Evolutionary conservation across 2,329 filamentous ascomycete genomes (phyloP).

Genomic region (Pseudogymnoascus sp.): DNA sequence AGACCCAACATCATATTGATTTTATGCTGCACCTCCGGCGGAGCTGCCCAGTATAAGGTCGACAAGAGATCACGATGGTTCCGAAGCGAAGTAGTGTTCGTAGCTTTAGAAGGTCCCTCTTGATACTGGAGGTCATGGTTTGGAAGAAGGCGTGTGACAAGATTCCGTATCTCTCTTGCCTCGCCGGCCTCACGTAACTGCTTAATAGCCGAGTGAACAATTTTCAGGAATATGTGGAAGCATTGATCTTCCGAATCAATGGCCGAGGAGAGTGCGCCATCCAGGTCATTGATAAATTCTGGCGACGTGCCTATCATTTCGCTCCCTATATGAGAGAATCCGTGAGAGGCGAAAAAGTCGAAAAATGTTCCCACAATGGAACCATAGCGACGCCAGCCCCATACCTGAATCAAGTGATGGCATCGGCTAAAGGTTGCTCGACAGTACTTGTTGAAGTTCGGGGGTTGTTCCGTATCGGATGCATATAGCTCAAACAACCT

Average conservation of each 20-base stretch:
- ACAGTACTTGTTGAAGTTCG: constrained; percentile 59
- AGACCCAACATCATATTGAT: constrained; percentile 49
- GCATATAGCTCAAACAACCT: constrained; percentile 51
- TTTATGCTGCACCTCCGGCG: constrained; percentile 43
- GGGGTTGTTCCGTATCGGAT: constrained; percentile 43
- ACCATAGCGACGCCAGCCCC: constrained; percentile 54
- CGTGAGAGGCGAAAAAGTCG: constrained; percentile 57
- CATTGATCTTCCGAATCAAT: constrained; percentile 49
- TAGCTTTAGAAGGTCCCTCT: constrained; percentile 49
- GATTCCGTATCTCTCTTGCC: constrained; percentile 49
- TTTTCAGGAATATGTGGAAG: constrained; percentile 60
- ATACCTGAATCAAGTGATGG: constrained; percentile 53
- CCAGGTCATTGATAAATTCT: constrained; percentile 49
- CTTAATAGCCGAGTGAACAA: constrained; percentile 48
- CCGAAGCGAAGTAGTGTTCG: constrained; percentile 53
- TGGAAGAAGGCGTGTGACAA: constrained; percentile 53
- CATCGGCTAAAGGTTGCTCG: constrained; percentile 51
- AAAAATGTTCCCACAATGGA: constrained; percentile 51
- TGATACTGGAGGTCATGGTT: constrained; percentile 60
- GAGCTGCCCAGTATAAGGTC: constrained; percentile 57
- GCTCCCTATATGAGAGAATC: constrained; percentile 45
- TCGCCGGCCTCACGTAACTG: constrained; percentile 40
- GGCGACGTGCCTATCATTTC: constrained; percentile 59
- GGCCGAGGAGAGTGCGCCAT: constrained; percentile 34
- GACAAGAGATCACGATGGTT: constrained; percentile 63